Evolutionary conservation across 2,329 filamentous ascomycete genomes (phyloP), one percentile per base, ranked within the genome.

Genomic region (Ophiognomonia clavigignenti-juglandacearum): DNA sequence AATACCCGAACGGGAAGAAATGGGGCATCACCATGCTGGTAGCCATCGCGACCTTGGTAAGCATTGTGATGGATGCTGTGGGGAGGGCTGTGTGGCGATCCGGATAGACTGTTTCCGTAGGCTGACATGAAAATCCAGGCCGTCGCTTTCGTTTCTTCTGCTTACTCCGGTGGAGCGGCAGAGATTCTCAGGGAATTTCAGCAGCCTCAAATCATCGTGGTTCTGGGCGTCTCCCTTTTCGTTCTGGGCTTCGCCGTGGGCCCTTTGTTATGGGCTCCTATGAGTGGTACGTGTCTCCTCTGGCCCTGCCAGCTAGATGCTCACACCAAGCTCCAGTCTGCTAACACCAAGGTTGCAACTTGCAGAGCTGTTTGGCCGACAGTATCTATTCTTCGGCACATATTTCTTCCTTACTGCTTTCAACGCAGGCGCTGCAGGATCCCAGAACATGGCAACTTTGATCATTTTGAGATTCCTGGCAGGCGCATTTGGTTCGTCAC

Each of bases 401-500:
- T 83, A 82, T 56, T 62, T 73, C 45, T 68, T 70, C 11, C 71
- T 85, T 48, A 76, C 77, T 2, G 74, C 73, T 1, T 86, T 87
- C 60, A 83, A 78, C 55, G 79, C 75, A 19, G 82, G 72, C 4
- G 72, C 71, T 16, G 76, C 79, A 2, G 82, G 75, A 8, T 67
- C 76, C 0, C 66, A 77, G 47, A 81, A 76, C 54, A 79, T 83
- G 50, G 68, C 68, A 39, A 76, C 77, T 1, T 66, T 88, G 3
- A 65, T 88, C 26, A 72, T 85, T n/a, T 69, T 86, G 32, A 77
- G 85, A n/a, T 87, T 87, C 65, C 75, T 88, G 43, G 77, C 78
- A 19, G 81, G 82, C 32, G 64, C 76, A 7, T 83, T 83, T 55
- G 82, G 80, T 4, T 78, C 78, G 0, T 79, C 79, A 0, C 77